Evolutionary conservation across 2,329 filamentous ascomycete species (phyloP).

Genomic region (Ceratocystis diversiconidia): DNA sequence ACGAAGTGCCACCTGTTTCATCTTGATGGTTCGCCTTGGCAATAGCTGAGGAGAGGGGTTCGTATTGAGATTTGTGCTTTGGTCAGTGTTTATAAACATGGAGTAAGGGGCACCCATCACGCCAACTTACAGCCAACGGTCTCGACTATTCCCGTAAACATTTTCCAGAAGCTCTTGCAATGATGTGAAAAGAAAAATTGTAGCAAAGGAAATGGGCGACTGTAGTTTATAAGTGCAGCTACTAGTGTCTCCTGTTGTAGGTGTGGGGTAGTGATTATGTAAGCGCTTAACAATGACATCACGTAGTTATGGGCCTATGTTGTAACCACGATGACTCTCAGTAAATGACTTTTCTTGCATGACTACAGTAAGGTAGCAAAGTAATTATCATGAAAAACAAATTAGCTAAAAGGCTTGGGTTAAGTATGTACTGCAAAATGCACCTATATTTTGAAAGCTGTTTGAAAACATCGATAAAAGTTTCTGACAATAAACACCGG

Average conservation of each 20-base stretch:
- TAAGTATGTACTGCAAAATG: too few relatives aligned
- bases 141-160: slow-evolving; percentile 96
- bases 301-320: too few relatives aligned
- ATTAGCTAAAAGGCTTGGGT: too few relatives aligned
- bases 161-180: slow-evolving; percentile 26
- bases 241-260: background rate
- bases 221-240: background rate
- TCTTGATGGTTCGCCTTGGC: slow-evolving; percentile 68
- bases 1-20: slow-evolving; percentile 71
- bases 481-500: too few relatives aligned
- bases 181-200: background rate
- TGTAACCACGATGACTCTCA: too few relatives aligned
- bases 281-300: background rate
- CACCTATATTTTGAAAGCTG: too few relatives aligned
- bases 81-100: background rate
- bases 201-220: background rate
- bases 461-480: too few relatives aligned
- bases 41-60: slow-evolving; percentile 47
- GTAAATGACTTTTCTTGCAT: too few relatives aligned
- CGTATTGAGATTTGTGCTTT: background rate
- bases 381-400: too few relatives aligned
- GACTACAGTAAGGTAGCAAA: too few relatives aligned
- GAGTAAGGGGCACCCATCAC: background rate
- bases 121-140: slow-evolving; percentile 68
- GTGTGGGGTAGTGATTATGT: background rate